These are phyloP conservation scores for Pleurotus eryngii DNA, from an alignment of 768 basidiomycete species.

Conservation along the genomic window DNA sequence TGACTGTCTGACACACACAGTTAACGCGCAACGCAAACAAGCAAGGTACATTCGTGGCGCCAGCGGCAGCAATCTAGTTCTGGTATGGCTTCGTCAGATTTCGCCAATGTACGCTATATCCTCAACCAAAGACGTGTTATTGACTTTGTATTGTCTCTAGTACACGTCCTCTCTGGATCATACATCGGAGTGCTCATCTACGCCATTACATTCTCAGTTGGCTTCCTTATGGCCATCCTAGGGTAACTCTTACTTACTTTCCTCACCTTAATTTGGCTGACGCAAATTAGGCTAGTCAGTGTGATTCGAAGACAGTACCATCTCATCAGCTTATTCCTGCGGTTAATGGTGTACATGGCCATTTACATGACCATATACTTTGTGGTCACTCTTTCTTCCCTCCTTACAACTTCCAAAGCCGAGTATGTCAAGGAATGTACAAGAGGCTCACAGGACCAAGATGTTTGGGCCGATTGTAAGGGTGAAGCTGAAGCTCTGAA, in stretches of 20 bases:
- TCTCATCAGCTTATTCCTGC: constrained; percentile 2
- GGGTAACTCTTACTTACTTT: not conserved
- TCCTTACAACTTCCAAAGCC: not conserved
- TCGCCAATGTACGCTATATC: not conserved
- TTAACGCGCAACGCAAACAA: too few species aligned
- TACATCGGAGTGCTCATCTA: not conserved
- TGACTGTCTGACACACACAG: too few species aligned
- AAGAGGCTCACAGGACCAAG: not conserved
- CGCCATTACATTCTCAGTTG: not conserved
- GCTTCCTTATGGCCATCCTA: not conserved
- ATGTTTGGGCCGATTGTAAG: not conserved
- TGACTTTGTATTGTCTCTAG: not conserved
- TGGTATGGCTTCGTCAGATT: constrained; percentile 24
- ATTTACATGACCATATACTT: not conserved
- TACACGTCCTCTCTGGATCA: not conserved
- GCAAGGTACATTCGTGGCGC: too few species aligned
- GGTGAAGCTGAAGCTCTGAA: not conserved
- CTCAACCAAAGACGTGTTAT: not conserved
- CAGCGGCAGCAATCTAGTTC: too few species aligned
- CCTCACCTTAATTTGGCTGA: not conserved
- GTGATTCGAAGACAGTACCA: not conserved
- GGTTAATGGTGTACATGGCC: constrained; percentile 1
- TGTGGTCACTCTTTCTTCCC: not conserved
- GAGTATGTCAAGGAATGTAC: not conserved
- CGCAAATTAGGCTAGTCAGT: not conserved